phyloP scores from a whole-genome alignment of 2,329 filamentous ascomycete genomes.

The Cladosporium velox region DNA sequence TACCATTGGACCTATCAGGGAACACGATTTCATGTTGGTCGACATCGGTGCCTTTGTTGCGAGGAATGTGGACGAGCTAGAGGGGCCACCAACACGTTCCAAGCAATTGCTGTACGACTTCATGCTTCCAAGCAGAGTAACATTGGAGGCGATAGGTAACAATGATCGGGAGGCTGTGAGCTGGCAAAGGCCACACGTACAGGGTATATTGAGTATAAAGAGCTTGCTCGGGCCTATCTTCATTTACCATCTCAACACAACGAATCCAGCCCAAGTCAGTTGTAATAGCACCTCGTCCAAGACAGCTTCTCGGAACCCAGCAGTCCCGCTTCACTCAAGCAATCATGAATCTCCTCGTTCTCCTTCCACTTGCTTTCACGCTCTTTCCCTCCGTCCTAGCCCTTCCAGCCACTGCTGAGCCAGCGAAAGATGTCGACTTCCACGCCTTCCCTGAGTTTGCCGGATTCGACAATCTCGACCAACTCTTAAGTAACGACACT shows the following conservation, averaged over 20 bases:
- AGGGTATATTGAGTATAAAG: not conserved
- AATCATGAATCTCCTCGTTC: not conserved
- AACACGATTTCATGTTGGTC: not conserved
- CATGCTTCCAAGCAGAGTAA: not conserved
- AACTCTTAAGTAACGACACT: conserved; percentile 3
- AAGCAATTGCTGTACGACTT: not conserved
- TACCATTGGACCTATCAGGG: not conserved
- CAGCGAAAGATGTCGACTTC: not conserved
- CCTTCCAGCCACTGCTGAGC: not conserved
- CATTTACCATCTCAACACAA: not conserved
- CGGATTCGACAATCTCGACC: not conserved
- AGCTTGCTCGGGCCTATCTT: not conserved
- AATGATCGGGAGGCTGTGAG: not conserved
- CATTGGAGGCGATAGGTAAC: not conserved
- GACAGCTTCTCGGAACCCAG: not conserved
- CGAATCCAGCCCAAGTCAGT: not conserved
- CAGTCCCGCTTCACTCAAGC: not conserved
- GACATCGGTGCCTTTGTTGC: not conserved
- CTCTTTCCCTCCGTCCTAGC: not conserved
- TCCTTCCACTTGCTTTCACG: not conserved
- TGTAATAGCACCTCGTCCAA: no score
- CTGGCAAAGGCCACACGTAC: not conserved
- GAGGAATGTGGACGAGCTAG: conserved; percentile 4
- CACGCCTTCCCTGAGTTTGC: conserved; percentile 3
- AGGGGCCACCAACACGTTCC: not conserved